A percentile compares a stretch with the other conserved stretches of the same genome.
Conservation (phyloP, 225 moss, liverwort and hornwort genomes). For the Polytrichum commune region DNA sequence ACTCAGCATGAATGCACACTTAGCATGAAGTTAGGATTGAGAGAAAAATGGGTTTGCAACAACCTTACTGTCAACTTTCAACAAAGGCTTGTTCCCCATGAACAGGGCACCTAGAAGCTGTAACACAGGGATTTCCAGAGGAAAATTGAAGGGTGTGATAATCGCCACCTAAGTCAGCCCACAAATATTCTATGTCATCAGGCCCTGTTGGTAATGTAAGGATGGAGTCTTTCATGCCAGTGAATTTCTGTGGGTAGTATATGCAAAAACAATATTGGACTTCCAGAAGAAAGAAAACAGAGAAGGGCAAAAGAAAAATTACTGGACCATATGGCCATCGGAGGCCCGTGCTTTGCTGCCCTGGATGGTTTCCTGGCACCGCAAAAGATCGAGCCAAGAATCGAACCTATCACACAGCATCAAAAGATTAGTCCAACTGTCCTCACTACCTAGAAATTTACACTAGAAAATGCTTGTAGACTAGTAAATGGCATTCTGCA, state of each 20-base stretch:
- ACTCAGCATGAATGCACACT: too few relatives aligned
- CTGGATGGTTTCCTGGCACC: constrained; percentile 85
- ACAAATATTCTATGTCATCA: not conserved
- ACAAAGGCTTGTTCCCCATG: constrained; percentile 95
- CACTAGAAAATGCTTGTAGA: too few relatives aligned
- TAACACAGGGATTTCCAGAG: constrained; percentile 89
- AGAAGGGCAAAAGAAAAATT: constrained; percentile 14
- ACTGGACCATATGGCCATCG: constrained; percentile 99
- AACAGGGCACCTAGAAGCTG: constrained; percentile 96
- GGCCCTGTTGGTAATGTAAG: too few relatives aligned
- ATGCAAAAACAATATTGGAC: too few relatives aligned
- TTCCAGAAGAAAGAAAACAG: not conserved
- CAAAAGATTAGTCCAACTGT: too few relatives aligned
- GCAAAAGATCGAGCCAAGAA: constrained; percentile 92
- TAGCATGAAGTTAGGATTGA: not conserved
- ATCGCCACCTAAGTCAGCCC: constrained; percentile 69
- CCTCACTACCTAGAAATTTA: too few relatives aligned
- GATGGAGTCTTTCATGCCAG: too few relatives aligned
- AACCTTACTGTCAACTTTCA: constrained; percentile 99
- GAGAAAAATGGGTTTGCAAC: not conserved
- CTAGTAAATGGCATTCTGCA: too few relatives aligned
- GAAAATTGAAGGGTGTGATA: constrained; percentile 98
- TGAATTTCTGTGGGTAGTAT: too few relatives aligned
- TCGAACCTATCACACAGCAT: constrained; percentile 59
- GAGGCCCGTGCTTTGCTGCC: constrained; percentile 89